phyloP scores from a whole-genome alignment of 1,284 basidiomycete genomes.

The Cryptococcus floricola region DNA sequence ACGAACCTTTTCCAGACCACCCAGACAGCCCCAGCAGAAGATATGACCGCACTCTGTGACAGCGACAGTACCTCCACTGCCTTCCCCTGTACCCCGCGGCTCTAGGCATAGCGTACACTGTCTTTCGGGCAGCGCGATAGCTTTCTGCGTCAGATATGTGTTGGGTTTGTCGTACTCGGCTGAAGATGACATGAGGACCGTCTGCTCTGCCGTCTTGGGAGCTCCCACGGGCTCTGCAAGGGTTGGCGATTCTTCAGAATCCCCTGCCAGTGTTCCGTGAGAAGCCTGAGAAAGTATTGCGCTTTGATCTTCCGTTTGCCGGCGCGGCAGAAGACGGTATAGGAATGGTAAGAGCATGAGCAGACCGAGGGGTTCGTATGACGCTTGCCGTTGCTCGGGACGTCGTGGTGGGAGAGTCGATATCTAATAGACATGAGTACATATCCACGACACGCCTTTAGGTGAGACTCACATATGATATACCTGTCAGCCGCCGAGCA shows the following conservation, averaged over 20 bases:
- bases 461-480: constrained; percentile 61
- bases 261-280: not conserved
- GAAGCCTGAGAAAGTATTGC: not conserved
- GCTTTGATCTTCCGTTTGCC: not conserved
- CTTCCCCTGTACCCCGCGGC: constrained; percentile 62
- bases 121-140: constrained; percentile 57
- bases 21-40: constrained; percentile 93
- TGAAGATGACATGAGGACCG: constrained; percentile 56
- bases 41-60: constrained; percentile 91
- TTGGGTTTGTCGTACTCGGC: constrained; percentile 29
- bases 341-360: constrained; percentile 67
- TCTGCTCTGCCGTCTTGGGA: constrained; percentile 12
- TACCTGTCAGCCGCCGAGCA: constrained; percentile 64
- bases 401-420: constrained; percentile 61
- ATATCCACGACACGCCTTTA: not conserved
- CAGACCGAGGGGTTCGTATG: constrained; percentile 78
- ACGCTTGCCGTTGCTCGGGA: constrained; percentile 67
- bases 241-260: not conserved
- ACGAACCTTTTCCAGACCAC: constrained; percentile 78
- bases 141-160: constrained; percentile 38
- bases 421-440: constrained; percentile 53
- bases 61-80: constrained; percentile 54
- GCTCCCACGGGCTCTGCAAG: not conserved
- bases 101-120: constrained; percentile 84
- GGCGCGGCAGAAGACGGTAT: constrained; percentile 52